Percentiles rank a stretch among this genome's conserved stretches.
These are phyloP conservation scores for Bromus sterilis DNA, from an alignment of 176 grass and related monocot genomes.

Conservation along the genomic window DNA sequence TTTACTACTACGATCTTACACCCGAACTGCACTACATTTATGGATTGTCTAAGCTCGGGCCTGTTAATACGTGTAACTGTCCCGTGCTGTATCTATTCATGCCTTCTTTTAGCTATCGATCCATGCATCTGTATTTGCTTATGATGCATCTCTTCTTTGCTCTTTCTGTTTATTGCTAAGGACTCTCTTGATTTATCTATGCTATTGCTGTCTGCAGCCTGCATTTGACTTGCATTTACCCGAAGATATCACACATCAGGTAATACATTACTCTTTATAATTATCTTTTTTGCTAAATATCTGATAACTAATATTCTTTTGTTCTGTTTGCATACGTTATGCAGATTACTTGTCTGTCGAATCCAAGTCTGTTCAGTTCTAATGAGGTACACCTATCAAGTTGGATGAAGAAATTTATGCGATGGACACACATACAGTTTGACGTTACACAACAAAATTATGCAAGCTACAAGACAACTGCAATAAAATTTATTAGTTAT, in stretches of 20 bases:
- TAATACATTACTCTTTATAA: conserved; percentile 20
- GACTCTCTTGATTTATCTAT: conserved; percentile 15
- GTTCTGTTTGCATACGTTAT: conserved; percentile 17
- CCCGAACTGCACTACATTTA: background rate
- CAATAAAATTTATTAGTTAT: background rate
- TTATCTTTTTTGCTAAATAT: background rate
- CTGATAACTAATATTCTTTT: background rate
- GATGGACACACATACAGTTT: background rate
- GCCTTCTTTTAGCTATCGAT: background rate
- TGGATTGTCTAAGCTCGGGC: background rate
- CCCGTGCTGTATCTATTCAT: background rate
- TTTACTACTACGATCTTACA: background rate
- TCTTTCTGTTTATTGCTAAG: conserved; percentile 8
- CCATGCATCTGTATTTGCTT: conserved; percentile 2
- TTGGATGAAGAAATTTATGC: background rate
- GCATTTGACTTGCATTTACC: conserved; percentile 67
- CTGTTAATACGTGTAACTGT: background rate
- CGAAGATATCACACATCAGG: conserved; percentile 62
- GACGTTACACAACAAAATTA: background rate
- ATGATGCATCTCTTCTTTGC: conserved; percentile 21
- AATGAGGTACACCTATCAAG: conserved; percentile 56
- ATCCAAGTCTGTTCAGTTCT: conserved; percentile 78
- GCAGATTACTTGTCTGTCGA: conserved; percentile 84
- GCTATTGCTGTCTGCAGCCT: conserved; percentile 40
- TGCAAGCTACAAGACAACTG: background rate